Conservation (phyloP, 352 stramenopile genomes). For the Phytophthora citrophthora region DNA sequence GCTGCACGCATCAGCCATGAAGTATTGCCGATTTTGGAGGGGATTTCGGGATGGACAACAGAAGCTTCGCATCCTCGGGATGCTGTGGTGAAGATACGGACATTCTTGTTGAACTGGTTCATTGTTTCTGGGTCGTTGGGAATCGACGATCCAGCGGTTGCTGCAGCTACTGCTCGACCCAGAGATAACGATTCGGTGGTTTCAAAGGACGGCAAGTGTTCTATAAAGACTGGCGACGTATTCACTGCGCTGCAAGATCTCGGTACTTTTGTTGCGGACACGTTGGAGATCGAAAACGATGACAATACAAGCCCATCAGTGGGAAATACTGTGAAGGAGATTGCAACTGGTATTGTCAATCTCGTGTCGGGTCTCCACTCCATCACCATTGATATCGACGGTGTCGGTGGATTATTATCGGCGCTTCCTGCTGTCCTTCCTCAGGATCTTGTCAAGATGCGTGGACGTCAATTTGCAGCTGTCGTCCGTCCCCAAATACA, state of each 20-base stretch:
- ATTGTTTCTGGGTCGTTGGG: constrained; percentile 14
- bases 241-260: constrained; percentile 27
- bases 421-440: constrained; percentile 30
- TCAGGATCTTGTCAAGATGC: constrained; percentile 32
- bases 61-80: constrained; percentile 3
- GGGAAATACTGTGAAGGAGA: constrained; percentile 23
- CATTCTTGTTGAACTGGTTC: constrained; percentile 27
- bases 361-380: constrained; percentile 30
- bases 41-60: constrained; percentile 24
- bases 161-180: constrained; percentile 5
- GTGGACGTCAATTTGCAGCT: constrained; percentile 27
- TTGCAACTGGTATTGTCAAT: constrained; percentile 25
- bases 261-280: constrained; percentile 22
- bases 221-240: constrained; percentile 12
- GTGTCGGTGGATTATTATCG: background rate
- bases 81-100: constrained; percentile 17
- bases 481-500: constrained; percentile 24
- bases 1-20: constrained; percentile 29
- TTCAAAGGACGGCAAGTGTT: constrained; percentile 33
- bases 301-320: constrained; percentile 3
- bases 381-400: constrained; percentile 27
- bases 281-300: constrained; percentile 16
- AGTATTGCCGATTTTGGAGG: constrained; percentile 14
- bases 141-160: constrained; percentile 14
- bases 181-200: constrained; percentile 5